Evolutionary conservation across 768 basidiomycete species (phyloP), one percentile per base, ranked within the genome.

Genomic region (Rubroboletus pulcherrimus): DNA sequence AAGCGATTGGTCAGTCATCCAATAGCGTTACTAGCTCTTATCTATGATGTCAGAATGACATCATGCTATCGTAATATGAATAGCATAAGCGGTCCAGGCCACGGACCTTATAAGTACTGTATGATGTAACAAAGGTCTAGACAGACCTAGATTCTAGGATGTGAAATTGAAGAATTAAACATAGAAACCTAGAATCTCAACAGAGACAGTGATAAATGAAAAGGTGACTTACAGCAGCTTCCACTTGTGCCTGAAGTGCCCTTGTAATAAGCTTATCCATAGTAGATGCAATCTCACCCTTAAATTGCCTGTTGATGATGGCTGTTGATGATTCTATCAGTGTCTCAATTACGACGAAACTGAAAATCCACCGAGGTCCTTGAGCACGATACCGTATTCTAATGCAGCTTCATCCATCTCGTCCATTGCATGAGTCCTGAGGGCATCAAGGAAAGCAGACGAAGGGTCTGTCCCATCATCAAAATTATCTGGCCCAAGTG

Each of bases 191-290:
- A n/a, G n/a, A n/a, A n/a, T n/a, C n/a, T n/a, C n/a, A n/a, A n/a
- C n/a, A n/a, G 3, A 45, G 6, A n/a, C 7, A 29, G 8, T 8
- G n/a, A 42, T 7, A 53, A 38, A 17, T 5, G 5, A 39, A 35
- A 30, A 30, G 31, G 72, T 0, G 41, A 53, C 82, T 65, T 68
- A 87, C 86, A 29, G 89, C 89, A 43, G 90, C 89, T 69, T 93
- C 91, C 30, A 93, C 90, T 69, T 93, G 91, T 10, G 91, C 89
- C 67, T 93, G 88, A 37, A 93, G 75, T 21, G 88, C 91, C 61
- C 91, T 81, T 4, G 89, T 89, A 63, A 88, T 92, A 51, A 91
- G 77, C 66, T 89, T 89, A 65, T 91, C 87, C 90, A 91, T 92
- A 1, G 89, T 89, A 26, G 80, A 74, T 1, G 89, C 91, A 60